Evolutionary conservation across 768 basidiomycete species (phyloP).

Genomic region (Jaapia argillacea): DNA sequence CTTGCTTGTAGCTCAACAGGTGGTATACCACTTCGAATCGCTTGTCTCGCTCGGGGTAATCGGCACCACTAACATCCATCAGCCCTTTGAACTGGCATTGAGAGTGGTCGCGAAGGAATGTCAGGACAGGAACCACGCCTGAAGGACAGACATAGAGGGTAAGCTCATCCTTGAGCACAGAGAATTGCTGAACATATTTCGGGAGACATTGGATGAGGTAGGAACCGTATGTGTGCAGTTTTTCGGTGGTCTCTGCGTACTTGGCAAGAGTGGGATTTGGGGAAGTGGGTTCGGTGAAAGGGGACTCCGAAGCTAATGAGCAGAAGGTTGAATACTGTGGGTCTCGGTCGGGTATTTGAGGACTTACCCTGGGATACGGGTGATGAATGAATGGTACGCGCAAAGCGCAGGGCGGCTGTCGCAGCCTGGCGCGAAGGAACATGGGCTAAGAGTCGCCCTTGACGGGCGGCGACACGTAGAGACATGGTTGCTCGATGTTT

Average conservation of each 20-base stretch:
- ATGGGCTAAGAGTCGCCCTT: conserved; percentile 32
- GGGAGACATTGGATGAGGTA: conserved; percentile 91
- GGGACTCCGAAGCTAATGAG: conserved; percentile 52
- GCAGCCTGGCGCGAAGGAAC: conserved; percentile 24
- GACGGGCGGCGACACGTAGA: conserved; percentile 32
- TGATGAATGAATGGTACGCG: conserved; percentile 27
- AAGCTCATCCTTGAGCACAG: conserved; percentile 92
- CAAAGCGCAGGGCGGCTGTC: conserved; percentile 14
- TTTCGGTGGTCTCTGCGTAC: conserved; percentile 64
- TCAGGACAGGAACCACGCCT: conserved; percentile 74
- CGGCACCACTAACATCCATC: conserved; percentile 93
- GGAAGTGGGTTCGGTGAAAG: conserved; percentile 85
- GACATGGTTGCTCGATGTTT: conserved; percentile 29
- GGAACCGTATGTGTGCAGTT: conserved; percentile 85
- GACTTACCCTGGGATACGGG: conserved; percentile 36
- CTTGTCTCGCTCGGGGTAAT: conserved; percentile 88
- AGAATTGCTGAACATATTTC: conserved; percentile 97
- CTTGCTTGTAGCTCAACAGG: conserved; percentile 70
- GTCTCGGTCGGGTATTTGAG: neutral
- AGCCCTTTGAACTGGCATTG: conserved; percentile 90
- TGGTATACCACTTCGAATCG: conserved; percentile 98
- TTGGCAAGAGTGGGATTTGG: conserved; percentile 72
- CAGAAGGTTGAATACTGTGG: neutral
- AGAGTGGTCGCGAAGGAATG: conserved; percentile 90
- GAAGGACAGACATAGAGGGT: conserved; percentile 80